Evolutionary conservation across 805 yeast genomes (phyloP).

Genomic region (Starmerella bombicola): DNA sequence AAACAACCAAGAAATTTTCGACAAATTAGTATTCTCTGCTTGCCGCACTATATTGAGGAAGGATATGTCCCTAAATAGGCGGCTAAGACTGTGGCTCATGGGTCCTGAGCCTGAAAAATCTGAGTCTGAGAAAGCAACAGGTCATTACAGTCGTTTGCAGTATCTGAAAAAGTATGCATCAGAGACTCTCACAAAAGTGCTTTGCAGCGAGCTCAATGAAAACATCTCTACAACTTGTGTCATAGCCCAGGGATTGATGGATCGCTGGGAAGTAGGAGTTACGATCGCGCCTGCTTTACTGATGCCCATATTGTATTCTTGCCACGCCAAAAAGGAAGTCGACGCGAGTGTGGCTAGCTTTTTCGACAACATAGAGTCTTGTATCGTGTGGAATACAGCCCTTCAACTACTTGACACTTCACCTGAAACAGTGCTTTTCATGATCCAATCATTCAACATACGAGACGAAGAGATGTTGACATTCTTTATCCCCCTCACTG

Average conservation of each 20-base stretch:
- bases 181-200: constrained; percentile 38
- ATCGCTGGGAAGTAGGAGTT: constrained; percentile 89
- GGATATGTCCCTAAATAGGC: constrained; percentile 89
- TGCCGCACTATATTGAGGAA: constrained; percentile 51
- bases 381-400: constrained; percentile 60
- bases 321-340: neutral
- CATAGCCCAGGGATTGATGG: constrained; percentile 65
- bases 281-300: constrained; percentile 57
- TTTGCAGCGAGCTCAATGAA: constrained; percentile 33
- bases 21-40: constrained; percentile 50
- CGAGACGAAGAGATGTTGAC: constrained; percentile 78
- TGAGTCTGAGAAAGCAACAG: neutral
- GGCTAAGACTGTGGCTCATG: constrained; percentile 85
- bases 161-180: constrained; percentile 54
- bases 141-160: constrained; percentile 31
- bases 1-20: constrained; percentile 40
- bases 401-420: constrained; percentile 33
- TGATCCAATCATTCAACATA: constrained; percentile 54
- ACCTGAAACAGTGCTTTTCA: constrained; percentile 43
- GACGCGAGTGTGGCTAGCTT: constrained; percentile 46
- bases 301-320: constrained; percentile 44
- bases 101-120: constrained; percentile 54
- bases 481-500: constrained; percentile 60
- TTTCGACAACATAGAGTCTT: constrained; percentile 78
- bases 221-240: constrained; percentile 36